Percentiles rank a stretch among this genome's conserved stretches.
Conservation (phyloP, 345 rosid genomes). For the Eucalyptus cloeziana region DNA sequence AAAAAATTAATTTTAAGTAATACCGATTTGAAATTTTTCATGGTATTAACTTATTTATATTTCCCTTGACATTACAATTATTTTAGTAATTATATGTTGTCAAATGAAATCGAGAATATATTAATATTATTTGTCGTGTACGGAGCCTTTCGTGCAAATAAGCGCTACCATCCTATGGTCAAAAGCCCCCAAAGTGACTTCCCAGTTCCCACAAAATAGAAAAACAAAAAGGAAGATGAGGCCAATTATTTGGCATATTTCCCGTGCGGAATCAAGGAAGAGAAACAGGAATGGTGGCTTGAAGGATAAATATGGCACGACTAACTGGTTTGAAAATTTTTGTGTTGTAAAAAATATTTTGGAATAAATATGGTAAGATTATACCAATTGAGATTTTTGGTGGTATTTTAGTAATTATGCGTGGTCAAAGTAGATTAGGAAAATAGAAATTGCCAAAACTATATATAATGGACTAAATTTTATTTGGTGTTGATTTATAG, state of each 20-base stretch:
- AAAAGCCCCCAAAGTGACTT: background rate
- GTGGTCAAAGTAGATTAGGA: background rate
- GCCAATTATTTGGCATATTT: background rate
- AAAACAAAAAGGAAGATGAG: background rate
- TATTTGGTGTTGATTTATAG: background rate
- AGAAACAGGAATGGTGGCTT: background rate
- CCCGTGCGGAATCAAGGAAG: background rate
- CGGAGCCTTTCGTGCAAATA: too few relatives aligned
- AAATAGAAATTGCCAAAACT: background rate
- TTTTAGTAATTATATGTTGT: background rate
- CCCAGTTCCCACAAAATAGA: background rate
- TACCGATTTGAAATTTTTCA: rapidly evolving
- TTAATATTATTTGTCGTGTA: background rate
- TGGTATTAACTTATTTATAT: rapidly evolving
- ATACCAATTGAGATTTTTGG: too few relatives aligned
- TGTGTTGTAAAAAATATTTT: rapidly evolving
- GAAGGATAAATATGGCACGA: background rate
- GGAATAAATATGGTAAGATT: rapidly evolving
- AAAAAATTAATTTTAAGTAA: rapidly evolving
- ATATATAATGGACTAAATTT: background rate
- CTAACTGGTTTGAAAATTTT: rapidly evolving
- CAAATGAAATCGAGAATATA: background rate
- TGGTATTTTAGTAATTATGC: background rate
- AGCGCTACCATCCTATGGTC: background rate
- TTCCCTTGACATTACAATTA: rapidly evolving